Evolutionary conservation across 495 filamentous ascomycete species (phyloP), one percentile per base, ranked within the genome.

Genomic region (Aspergillus asperescens): DNA sequence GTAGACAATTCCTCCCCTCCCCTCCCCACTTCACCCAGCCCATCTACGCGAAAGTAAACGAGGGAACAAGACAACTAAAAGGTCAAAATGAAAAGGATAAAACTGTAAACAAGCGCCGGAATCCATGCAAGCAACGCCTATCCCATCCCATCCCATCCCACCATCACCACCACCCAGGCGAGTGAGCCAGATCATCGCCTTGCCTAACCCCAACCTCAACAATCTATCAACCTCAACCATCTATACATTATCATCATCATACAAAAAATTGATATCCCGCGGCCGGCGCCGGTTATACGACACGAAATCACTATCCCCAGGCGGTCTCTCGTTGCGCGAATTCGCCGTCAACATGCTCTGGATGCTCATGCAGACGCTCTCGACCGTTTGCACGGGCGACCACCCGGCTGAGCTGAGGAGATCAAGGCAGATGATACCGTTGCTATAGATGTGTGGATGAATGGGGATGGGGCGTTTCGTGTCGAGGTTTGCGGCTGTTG

Each of bases 321-420:
- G 84, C 5, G 90, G 90, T 13, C 90, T 77, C 65, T 90, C 92
- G 56, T 93, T 87, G 70, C 88, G 93, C 19, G 77, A 86, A 65
- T 98, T 98, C 6, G 90, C 87, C 0, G 93, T 96, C 61, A 98
- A 67, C 93, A 98, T 98, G 71, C 89, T 95, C 72, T 98, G 93
- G 39, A 98, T 82, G 66, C 90, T 95, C 83, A 98, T 93, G 76
- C 90, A 95, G 38, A 98, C 83, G 59, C 87, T 94, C 75, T 98
- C 91, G 10, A 96, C 93, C 24, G 90, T 97, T 66, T 97, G 94
- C 8, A 97, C 92, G 0, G 93, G 93, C 10, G 84, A 90, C 93
- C 93, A 98, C 56, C 94, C 93, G 43, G 87, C 83, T 2, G 71
- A 73, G 50, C 90, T 88, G 15, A 98, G 85, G 0, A 98, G 84